Base-by-base conservation (phyloP, 1,284 basidiomycete species). In the Trichosporon ovoides region DNA sequence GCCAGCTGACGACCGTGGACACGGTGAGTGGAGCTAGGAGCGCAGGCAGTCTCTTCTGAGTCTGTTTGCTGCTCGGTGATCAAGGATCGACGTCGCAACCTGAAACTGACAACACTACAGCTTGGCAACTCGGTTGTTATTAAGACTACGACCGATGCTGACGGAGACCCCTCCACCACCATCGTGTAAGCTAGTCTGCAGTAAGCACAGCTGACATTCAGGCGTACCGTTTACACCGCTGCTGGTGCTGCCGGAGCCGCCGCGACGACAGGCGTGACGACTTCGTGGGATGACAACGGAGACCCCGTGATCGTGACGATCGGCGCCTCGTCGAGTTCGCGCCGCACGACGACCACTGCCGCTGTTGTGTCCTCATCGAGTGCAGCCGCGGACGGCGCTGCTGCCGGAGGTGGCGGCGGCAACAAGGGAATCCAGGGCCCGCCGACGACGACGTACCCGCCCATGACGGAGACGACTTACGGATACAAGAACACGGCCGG, bases 71-170 rank as follows among this genome's bases (percentile, higher is more conserved):
- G 35, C 38, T 19, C 33, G 7, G 49, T 4, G 12, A 24, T 16
- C 22, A n/a, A n/a, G n/a, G n/a, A n/a, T n/a, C n/a, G n/a, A n/a
- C n/a, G n/a, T n/a, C n/a, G n/a, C n/a, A n/a, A n/a, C n/a, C n/a
- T n/a, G 34, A 38, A 12, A 18, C 6, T 16, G 14, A 53, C n/a
- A 48, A 48, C 43, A 31, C 24, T 9, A n/a, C 18, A 69, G 70
- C 59, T 68, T 49, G 72, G 72, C 31, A 62, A 72, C 53, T 69
- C 65, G 11, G 38, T 70, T 3, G 66, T 73, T 52, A 31, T 69
- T 9, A 65, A 64, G 14, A 38, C 60, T 28, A 54, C 60, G 16
- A 74, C 71, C 38, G 66, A 71, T 51, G 64, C 62, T 5, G 40
- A 61, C 24, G 69, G 68, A 36, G 57, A 60, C 34, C 52, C 61